Conservation (phyloP, 768 basidiomycete genomes). For the Lentinula lateritia region DNA sequence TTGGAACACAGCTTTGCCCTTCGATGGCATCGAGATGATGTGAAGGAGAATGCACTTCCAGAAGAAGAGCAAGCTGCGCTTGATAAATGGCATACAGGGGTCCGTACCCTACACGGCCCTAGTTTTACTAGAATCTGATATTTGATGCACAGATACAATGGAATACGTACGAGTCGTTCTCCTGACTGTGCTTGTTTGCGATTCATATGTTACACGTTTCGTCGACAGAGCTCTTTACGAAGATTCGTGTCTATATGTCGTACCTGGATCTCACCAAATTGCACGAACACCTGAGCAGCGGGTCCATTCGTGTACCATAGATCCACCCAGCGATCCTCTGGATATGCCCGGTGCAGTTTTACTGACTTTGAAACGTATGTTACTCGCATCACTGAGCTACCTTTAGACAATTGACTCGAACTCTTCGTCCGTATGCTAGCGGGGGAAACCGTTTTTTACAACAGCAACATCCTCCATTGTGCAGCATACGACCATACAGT, state of each 20-base stretch:
- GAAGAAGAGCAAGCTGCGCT: constrained; percentile 61
- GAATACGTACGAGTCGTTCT: constrained; percentile 54
- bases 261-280: constrained; percentile 60
- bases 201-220: background rate
- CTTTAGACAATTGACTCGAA: background rate
- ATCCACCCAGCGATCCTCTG: constrained; percentile 50
- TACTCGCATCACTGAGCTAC: background rate
- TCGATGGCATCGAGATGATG: constrained; percentile 78
- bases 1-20: constrained; percentile 58
- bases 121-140: background rate
- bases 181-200: background rate
- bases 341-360: constrained; percentile 66
- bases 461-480: constrained; percentile 74
- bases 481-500: constrained; percentile 50
- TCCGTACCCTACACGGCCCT: constrained; percentile 27
- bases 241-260: constrained; percentile 66
- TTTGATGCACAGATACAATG: constrained; percentile 55
- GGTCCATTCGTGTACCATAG: constrained; percentile 40
- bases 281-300: constrained; percentile 58
- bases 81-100: constrained; percentile 58
- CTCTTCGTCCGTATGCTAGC: constrained; percentile 27
- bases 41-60: constrained; percentile 47
- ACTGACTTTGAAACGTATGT: constrained; percentile 49
- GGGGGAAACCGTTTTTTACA: constrained; percentile 77
- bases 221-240: constrained; percentile 55